phyloP scores from a whole-genome alignment of 2,329 filamentous ascomycete genomes.

The Ceratocystis eucalypticola region DNA sequence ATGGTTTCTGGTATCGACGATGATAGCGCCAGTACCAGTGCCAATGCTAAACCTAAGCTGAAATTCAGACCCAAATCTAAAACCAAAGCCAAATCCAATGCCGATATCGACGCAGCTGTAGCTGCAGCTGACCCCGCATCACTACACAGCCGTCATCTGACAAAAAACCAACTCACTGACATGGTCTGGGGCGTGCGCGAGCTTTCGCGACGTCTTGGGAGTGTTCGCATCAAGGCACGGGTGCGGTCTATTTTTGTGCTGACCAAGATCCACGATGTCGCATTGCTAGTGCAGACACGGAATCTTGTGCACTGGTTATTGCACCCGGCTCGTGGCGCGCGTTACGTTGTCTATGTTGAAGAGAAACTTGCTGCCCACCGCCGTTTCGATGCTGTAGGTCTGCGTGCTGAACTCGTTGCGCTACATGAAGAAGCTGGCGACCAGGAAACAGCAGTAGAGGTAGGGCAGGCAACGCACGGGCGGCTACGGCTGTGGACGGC shows the following conservation, averaged over 20 bases:
- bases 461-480: slow-evolving; percentile 26
- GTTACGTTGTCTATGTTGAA: slow-evolving; percentile 74
- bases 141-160: slow-evolving; percentile 59
- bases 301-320: slow-evolving; percentile 72
- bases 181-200: slow-evolving; percentile 96
- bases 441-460: slow-evolving; percentile 26
- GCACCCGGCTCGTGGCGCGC: slow-evolving; percentile 48
- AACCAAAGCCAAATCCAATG: too few relatives aligned
- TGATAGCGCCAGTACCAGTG: not conserved
- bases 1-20: too few relatives aligned
- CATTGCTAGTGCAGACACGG: slow-evolving; percentile 61
- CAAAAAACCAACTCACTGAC: slow-evolving; percentile 86
- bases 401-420: slow-evolving; percentile 48
- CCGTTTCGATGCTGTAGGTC: slow-evolving; percentile 56
- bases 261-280: slow-evolving; percentile 81
- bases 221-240: slow-evolving; percentile 66
- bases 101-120: slow-evolving; percentile 19
- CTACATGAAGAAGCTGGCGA: slow-evolving; percentile 28
- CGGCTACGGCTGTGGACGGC: slow-evolving; percentile 75
- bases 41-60: not conserved
- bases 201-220: slow-evolving; percentile 71
- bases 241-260: slow-evolving; percentile 76
- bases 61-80: not conserved
- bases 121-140: slow-evolving; percentile 20
- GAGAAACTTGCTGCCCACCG: slow-evolving; percentile 56